Conservation (phyloP, 2,329 filamentous ascomycete genomes). For the Dichotomopilus funicola region DNA sequence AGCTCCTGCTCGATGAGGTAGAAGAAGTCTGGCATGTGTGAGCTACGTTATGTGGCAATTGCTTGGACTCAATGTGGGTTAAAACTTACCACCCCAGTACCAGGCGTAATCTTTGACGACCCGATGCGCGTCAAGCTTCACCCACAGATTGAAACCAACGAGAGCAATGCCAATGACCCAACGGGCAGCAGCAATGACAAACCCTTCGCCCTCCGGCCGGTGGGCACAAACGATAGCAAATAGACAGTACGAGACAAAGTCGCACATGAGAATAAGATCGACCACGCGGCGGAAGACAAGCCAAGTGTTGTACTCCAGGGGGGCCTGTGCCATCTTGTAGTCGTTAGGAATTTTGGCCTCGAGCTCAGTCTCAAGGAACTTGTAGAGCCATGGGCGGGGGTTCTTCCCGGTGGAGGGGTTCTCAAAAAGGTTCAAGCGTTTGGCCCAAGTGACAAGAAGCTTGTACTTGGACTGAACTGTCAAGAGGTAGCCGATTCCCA, state of each 20-base stretch:
- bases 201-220: slow-evolving; percentile 64
- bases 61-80: background rate
- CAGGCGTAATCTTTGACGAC: slow-evolving; percentile 99
- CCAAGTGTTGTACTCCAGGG: slow-evolving; percentile 99
- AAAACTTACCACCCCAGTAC: slow-evolving; percentile 71
- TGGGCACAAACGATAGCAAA: slow-evolving; percentile 86
- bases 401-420: slow-evolving; percentile 74
- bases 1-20: slow-evolving; percentile 96
- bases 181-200: slow-evolving; percentile 61
- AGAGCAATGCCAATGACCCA: slow-evolving; percentile 74
- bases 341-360: slow-evolving; percentile 92
- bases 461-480: slow-evolving; percentile 86
- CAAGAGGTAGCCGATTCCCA: slow-evolving; percentile 85
- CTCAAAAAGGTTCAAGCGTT: slow-evolving; percentile 79
- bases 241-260: slow-evolving; percentile 93
- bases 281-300: slow-evolving; percentile 91
- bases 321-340: slow-evolving; percentile 88
- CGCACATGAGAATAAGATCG: slow-evolving; percentile 96
- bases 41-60: background rate
- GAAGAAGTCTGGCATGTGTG: slow-evolving; percentile 70
- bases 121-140: slow-evolving; percentile 93
- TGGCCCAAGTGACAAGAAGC: slow-evolving; percentile 80
- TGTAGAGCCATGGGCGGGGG: slow-evolving; percentile 74
- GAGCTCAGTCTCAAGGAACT: slow-evolving; percentile 77
- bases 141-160: slow-evolving; percentile 94